A percentile compares a stretch with the other conserved stretches of the same genome.
phyloP scores from a whole-genome alignment of 2,329 filamentous ascomycete species.

The Penicillium sp. region DNA sequence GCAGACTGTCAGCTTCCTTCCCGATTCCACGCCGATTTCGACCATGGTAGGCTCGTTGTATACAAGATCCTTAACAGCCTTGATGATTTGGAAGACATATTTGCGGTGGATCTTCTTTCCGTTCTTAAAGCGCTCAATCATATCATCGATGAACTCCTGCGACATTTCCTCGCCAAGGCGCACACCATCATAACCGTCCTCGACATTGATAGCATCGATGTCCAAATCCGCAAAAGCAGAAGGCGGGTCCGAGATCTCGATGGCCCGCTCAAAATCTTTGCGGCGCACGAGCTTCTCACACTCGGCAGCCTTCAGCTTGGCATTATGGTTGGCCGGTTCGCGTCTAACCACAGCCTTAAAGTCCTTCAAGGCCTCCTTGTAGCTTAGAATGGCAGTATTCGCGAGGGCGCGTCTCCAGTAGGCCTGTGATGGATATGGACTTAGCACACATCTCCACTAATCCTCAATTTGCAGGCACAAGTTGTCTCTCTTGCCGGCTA shows the following conservation, averaged over 20 bases:
- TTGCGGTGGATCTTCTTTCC: constrained; percentile 95
- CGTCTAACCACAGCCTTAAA: constrained; percentile 88
- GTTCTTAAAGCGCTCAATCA: constrained; percentile 92
- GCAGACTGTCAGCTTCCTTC: constrained; percentile 83
- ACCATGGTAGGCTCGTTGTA: constrained; percentile 97
- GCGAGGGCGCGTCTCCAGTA: constrained; percentile 93
- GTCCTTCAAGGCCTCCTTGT: constrained; percentile 83
- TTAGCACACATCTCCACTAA: background rate
- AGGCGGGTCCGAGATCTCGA: constrained; percentile 87
- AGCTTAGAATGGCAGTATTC: constrained; percentile 84
- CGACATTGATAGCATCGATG: constrained; percentile 78
- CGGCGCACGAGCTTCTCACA: constrained; percentile 94
- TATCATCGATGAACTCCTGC: constrained; percentile 93
- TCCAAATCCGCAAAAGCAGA: constrained; percentile 90
- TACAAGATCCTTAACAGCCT: constrained; percentile 84
- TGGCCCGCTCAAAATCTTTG: constrained; percentile 88
- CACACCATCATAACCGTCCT: constrained; percentile 80
- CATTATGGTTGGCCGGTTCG: constrained; percentile 84
- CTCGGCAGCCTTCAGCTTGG: constrained; percentile 83
- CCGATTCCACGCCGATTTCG: constrained; percentile 77
- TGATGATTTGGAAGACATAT: constrained; percentile 94
- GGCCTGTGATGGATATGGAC: constrained; percentile 55
- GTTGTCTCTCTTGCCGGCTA: background rate
- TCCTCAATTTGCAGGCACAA: background rate
- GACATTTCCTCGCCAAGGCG: constrained; percentile 80